Percentiles rank a stretch among this genome's conserved stretches.
phyloP scores from a whole-genome alignment of 2,329 filamentous ascomycete genomes.

The Knufia petricola region DNA sequence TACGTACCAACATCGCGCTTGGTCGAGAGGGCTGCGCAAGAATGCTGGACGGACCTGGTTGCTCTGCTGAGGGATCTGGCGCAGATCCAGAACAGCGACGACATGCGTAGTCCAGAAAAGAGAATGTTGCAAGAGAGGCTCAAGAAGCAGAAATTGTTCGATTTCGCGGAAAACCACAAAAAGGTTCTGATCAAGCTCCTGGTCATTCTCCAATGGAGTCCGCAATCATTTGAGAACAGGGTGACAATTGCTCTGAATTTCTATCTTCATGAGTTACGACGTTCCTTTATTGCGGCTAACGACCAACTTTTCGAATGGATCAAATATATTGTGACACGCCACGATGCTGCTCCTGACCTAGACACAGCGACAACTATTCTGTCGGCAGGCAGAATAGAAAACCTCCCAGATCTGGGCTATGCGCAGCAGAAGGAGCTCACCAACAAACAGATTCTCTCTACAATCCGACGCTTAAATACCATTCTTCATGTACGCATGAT shows the following conservation, averaged over 20 bases:
- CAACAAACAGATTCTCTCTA: constrained; percentile 60
- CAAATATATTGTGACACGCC: constrained; percentile 58
- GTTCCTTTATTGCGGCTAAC: constrained; percentile 51
- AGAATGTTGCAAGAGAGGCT: constrained; percentile 50
- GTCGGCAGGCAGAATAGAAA: constrained; percentile 64
- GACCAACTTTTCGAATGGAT: constrained; percentile 62
- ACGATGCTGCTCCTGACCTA: constrained; percentile 81
- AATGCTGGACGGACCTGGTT: constrained; percentile 67
- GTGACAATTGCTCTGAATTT: constrained; percentile 78
- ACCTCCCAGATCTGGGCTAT: constrained; percentile 75
- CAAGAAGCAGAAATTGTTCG: constrained; percentile 66
- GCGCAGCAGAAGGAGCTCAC: constrained; percentile 63
- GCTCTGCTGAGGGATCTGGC: constrained; percentile 62
- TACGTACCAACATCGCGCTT: constrained; percentile 61
- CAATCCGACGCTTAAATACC: constrained; percentile 73
- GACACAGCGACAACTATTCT: constrained; percentile 80
- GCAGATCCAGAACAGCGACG: constrained; percentile 48
- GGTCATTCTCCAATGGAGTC: constrained; percentile 83
- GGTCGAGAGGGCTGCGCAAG: constrained; percentile 69
- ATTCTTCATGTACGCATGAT: constrained; percentile 74
- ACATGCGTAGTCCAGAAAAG: constrained; percentile 35
- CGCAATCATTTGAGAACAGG: constrained; percentile 67
- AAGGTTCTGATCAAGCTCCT: constrained; percentile 87
- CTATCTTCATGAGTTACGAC: constrained; percentile 58
- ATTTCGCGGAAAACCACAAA: constrained; percentile 70